Evolutionary conservation across 1,284 basidiomycete species (phyloP).

Genomic region (Boletellus dicymbophilus): DNA sequence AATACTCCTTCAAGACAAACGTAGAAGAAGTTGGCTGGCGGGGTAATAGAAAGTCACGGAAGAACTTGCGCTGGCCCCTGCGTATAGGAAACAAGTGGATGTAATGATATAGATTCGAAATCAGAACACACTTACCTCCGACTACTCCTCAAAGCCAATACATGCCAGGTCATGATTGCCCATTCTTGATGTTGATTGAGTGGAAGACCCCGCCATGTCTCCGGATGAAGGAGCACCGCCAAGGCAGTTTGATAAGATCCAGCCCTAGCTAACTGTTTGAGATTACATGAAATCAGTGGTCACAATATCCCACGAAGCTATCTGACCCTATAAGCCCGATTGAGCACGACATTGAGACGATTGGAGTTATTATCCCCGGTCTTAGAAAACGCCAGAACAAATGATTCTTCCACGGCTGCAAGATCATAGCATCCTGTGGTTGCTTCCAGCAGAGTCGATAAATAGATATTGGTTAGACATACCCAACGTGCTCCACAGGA

Average conservation of each 20-base stretch:
- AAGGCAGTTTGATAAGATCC: slow-evolving; percentile 65
- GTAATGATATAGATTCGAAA: slow-evolving; percentile 19
- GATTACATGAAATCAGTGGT: slow-evolving; percentile 16
- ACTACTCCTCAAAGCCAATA: slow-evolving; percentile 64
- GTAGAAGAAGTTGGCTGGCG: slow-evolving; percentile 55
- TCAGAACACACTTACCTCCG: slow-evolving; percentile 52
- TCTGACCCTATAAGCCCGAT: slow-evolving; percentile 63
- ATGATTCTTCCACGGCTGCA: slow-evolving; percentile 64
- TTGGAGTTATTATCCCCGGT: slow-evolving; percentile 60
- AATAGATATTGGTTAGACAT: slow-evolving; percentile 2
- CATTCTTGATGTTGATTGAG: slow-evolving; percentile 66
- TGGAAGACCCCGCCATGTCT: slow-evolving; percentile 67
- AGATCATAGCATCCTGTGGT: slow-evolving; percentile 64
- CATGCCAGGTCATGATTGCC: slow-evolving; percentile 76
- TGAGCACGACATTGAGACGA: slow-evolving; percentile 58
- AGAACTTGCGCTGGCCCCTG: slow-evolving; percentile 65
- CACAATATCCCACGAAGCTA: slow-evolving; percentile 8
- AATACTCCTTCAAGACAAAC: slow-evolving; percentile 52
- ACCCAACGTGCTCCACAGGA: slow-evolving; percentile 74
- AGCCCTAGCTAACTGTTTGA: slow-evolving; percentile 61
- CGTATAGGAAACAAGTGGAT: slow-evolving; percentile 17
- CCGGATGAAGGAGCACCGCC: slow-evolving; percentile 63
- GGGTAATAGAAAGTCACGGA: slow-evolving; percentile 62
- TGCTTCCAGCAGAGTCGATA: slow-evolving; percentile 2
- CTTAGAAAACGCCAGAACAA: slow-evolving; percentile 67